phyloP scores from a whole-genome alignment of 2,329 filamentous ascomycete genomes.

The Chalara sp. region DNA sequence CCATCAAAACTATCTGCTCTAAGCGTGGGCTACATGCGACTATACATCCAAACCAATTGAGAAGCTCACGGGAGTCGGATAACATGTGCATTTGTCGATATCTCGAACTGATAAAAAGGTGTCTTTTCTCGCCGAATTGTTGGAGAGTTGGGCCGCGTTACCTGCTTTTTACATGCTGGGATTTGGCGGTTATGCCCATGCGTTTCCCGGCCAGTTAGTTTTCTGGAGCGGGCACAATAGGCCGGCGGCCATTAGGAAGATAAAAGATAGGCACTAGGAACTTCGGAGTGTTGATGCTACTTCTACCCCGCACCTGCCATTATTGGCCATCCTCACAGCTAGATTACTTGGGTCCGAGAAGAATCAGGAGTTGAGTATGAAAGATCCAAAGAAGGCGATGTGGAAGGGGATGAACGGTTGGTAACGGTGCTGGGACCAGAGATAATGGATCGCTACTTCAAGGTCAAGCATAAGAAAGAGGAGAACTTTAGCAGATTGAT shows the following conservation, averaged over 20 bases:
- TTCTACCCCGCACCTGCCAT: conserved; percentile 69
- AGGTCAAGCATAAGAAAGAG: conserved; percentile 48
- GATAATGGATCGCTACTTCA: conserved; percentile 35
- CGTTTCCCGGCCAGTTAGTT: conserved; percentile 64
- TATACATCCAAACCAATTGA: conserved; percentile 65
- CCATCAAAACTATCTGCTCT: conserved; percentile 57
- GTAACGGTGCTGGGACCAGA: too few relatives aligned
- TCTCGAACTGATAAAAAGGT: too few relatives aligned
- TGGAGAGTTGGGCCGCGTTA: too few relatives aligned
- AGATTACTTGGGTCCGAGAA: conserved; percentile 48
- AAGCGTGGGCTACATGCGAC: conserved; percentile 59
- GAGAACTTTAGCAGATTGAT: conserved; percentile 47
- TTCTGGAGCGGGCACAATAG: conserved; percentile 76
- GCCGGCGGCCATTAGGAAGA: conserved; percentile 64
- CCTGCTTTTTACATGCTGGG: too few relatives aligned
- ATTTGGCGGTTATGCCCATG: too few relatives aligned
- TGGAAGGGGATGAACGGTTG: conserved; percentile 28
- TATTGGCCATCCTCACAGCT: conserved; percentile 52
- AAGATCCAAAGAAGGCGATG: conserved; percentile 48
- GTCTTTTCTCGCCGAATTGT: too few relatives aligned
- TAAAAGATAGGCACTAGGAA: conserved; percentile 65
- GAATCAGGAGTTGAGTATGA: conserved; percentile 34
- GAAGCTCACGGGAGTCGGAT: conserved; percentile 48
- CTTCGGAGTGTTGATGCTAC: conserved; percentile 67
- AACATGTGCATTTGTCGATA: too few relatives aligned